Conservation (phyloP, 2,329 filamentous ascomycete genomes). For the Macroventuria anomochaeta region DNA sequence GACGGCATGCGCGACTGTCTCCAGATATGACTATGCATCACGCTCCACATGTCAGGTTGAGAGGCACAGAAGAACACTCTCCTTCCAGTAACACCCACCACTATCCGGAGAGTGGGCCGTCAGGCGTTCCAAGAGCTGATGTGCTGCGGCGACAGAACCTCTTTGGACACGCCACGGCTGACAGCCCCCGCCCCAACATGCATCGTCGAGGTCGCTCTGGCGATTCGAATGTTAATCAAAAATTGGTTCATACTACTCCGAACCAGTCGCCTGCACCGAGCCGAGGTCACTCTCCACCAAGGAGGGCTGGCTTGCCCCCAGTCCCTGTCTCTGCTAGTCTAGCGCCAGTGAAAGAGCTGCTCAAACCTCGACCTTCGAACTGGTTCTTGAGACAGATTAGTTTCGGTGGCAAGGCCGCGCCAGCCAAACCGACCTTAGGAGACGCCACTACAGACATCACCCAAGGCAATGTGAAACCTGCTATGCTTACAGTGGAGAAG, state of each 20-base stretch:
- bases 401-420: conserved; percentile 42
- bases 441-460: conserved; percentile 44
- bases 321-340: conserved; percentile 17
- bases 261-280: conserved; percentile 39
- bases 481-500: conserved; percentile 44
- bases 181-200: conserved; percentile 20
- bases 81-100: conserved; percentile 26
- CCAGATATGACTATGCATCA: conserved; percentile 35
- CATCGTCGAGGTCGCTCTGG: conserved; percentile 36
- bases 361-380: conserved; percentile 33
- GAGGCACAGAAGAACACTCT: conserved; percentile 29
- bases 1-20: conserved; percentile 32
- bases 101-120: conserved; percentile 17
- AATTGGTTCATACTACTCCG: conserved; percentile 28
- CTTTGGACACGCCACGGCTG: conserved; percentile 17
- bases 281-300: conserved; percentile 40
- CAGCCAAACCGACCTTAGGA: conserved; percentile 39
- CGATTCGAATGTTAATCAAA: conserved; percentile 30
- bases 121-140: conserved; percentile 39
- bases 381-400: conserved; percentile 51
- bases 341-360: conserved; percentile 19
- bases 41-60: conserved; percentile 29
- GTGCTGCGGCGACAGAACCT: conserved; percentile 38
- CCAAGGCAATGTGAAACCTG: conserved; percentile 41
- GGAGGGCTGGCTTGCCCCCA: conserved; percentile 26